phyloP scores from a whole-genome alignment of 1,284 basidiomycete genomes.

The Pseudozyma sp. region DNA sequence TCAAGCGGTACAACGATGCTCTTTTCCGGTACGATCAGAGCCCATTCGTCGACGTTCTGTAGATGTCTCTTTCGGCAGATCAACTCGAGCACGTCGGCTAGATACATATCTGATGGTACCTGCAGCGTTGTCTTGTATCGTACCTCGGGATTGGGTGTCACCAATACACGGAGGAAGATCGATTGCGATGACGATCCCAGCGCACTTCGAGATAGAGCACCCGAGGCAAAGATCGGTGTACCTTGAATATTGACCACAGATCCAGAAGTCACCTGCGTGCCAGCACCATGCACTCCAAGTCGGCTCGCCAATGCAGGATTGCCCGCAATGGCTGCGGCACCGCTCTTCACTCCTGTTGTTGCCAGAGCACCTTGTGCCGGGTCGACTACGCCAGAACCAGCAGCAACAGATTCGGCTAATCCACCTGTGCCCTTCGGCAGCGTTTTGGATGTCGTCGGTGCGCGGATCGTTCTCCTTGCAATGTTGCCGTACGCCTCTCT shows the following conservation, averaged over 20 bases:
- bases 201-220: constrained; percentile 47
- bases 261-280: constrained; percentile 28
- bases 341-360: constrained; percentile 23
- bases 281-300: constrained; percentile 29
- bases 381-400: constrained; percentile 18
- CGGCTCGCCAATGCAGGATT: constrained; percentile 36
- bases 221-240: constrained; percentile 59
- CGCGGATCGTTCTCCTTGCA: constrained; percentile 33
- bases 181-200: constrained; percentile 45
- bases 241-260: constrained; percentile 54
- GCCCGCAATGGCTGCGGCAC: constrained; percentile 24
- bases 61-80: constrained; percentile 64
- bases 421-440: constrained; percentile 6
- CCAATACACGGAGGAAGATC: constrained; percentile 61
- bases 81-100: constrained; percentile 89
- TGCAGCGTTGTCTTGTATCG: constrained; percentile 68
- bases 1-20: constrained; percentile 88
- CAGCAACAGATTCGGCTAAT: constrained; percentile 21
- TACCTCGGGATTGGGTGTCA: constrained; percentile 61
- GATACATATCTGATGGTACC: constrained; percentile 84
- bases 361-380: constrained; percentile 29
- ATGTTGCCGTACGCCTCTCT: constrained; percentile 70
- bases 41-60: constrained; percentile 61
- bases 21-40: constrained; percentile 59
- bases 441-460: constrained; percentile 22